phyloP scores from a whole-genome alignment of 192 early-diverging fungal genomes.

The Kickxella alabastrina region DNA sequence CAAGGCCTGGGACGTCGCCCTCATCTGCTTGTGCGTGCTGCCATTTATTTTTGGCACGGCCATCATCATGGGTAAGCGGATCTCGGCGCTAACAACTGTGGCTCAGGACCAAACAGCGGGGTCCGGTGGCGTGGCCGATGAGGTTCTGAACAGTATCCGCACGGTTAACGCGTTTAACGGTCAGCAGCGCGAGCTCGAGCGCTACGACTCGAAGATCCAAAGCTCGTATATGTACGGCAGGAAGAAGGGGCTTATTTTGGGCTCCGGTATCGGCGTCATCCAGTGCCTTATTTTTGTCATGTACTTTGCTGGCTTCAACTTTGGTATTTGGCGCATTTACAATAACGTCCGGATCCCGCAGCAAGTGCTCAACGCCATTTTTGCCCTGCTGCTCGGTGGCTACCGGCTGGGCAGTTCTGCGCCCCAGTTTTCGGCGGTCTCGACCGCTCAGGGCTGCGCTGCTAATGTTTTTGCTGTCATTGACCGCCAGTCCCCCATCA shows the following conservation, averaged over 20 bases:
- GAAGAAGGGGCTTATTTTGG: constrained; percentile 57
- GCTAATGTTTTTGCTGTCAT: constrained; percentile 75
- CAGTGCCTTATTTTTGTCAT: constrained; percentile 70
- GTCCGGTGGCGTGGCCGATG: constrained; percentile 80
- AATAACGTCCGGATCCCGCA: constrained; percentile 37
- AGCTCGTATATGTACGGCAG: constrained; percentile 62
- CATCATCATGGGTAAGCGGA: constrained; percentile 53
- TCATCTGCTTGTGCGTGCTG: constrained; percentile 73
- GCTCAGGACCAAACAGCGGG: constrained; percentile 69
- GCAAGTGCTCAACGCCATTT: constrained; percentile 74
- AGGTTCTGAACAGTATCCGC: constrained; percentile 75
- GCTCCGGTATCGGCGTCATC: constrained; percentile 65
- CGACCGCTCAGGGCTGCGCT: constrained; percentile 73
- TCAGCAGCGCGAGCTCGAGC: constrained; percentile 63
- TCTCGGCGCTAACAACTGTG: constrained; percentile 38
- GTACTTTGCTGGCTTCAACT: constrained; percentile 77
- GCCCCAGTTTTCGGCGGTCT: constrained; percentile 67
- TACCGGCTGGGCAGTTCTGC: constrained; percentile 63
- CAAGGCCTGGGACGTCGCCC: constrained; percentile 74
- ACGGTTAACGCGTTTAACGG: constrained; percentile 82
- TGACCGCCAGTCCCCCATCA: constrained; percentile 75
- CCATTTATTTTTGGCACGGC: constrained; percentile 63
- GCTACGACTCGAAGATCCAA: constrained; percentile 63
- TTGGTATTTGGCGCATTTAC: constrained; percentile 60
- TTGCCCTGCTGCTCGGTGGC: constrained; percentile 80